phyloP scores from a whole-genome alignment of 768 basidiomycete species.

The Agrocybe pediades region DNA sequence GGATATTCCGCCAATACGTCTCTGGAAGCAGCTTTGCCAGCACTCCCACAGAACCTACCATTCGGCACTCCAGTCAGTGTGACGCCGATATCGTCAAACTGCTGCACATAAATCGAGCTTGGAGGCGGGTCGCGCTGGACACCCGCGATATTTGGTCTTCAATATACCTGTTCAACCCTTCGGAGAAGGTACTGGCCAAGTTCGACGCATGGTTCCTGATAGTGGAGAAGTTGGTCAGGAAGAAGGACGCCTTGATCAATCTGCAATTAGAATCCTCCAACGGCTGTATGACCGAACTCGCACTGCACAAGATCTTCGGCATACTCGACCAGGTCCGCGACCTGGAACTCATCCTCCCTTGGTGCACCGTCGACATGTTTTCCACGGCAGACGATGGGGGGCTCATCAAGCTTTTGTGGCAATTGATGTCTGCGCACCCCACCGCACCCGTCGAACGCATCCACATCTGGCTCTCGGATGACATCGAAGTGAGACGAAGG shows the following conservation, averaged over 20 bases:
- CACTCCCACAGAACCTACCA: no score
- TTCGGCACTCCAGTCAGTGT: not conserved
- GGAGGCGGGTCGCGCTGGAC: not conserved
- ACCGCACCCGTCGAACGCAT: not conserved
- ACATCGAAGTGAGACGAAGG: not conserved
- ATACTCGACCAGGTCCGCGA: not conserved
- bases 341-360: not conserved
- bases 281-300: not conserved
- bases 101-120: not conserved
- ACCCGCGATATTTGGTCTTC: not conserved
- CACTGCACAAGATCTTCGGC: not conserved
- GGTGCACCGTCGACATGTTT: not conserved
- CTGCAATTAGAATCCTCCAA: not conserved
- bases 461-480: not conserved
- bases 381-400: not conserved
- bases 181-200: not conserved
- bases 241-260: not conserved
- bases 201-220: not conserved
- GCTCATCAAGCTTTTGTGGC: not conserved
- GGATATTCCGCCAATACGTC: no score
- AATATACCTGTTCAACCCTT: not conserved
- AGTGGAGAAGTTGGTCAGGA: not conserved
- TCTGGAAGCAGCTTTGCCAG: no score
- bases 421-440: not conserved
- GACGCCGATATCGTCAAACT: not conserved